phyloP scores from a whole-genome alignment of 805 yeast species.

The Candida saitoana region DNA sequence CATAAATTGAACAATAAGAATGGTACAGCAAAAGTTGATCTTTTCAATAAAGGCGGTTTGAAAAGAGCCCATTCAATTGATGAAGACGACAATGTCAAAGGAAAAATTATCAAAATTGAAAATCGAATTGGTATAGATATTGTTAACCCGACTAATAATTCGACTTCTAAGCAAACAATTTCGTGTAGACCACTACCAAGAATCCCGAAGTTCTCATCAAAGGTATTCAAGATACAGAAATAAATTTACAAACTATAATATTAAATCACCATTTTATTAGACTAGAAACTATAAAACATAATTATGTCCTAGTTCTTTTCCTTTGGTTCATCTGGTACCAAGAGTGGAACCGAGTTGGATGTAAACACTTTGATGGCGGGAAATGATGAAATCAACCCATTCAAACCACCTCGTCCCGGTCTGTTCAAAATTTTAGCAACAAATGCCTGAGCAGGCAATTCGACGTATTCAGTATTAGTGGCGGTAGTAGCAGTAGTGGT shows the following conservation, averaged over 20 bases:
- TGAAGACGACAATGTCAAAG: not conserved
- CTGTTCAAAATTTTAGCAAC: slow-evolving; percentile 49
- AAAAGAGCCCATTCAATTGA: not conserved
- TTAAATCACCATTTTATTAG: not conserved
- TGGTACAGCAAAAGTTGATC: not conserved
- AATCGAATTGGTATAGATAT: too few species aligned
- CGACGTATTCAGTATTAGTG: slow-evolving; percentile 9
- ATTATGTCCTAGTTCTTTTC: slow-evolving; percentile 1
- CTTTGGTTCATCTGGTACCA: slow-evolving; percentile 42
- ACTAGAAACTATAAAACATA: not conserved
- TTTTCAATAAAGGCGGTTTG: not conserved
- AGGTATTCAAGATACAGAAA: not conserved
- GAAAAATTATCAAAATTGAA: not conserved
- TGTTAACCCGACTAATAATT: too few species aligned
- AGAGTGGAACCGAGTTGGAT: slow-evolving; percentile 57
- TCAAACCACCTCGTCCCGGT: slow-evolving; percentile 57
- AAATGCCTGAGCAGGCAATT: slow-evolving; percentile 41
- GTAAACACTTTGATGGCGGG: slow-evolving; percentile 56
- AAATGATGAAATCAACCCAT: slow-evolving; percentile 55
- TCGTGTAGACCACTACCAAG: not conserved
- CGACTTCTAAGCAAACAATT: not conserved
- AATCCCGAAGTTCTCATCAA: not conserved
- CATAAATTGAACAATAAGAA: slow-evolving; percentile 9
- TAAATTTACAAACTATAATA: too few species aligned
- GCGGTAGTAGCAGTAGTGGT: not conserved